Base-by-base conservation (phyloP, 306 rosid species). In the Quercus mongolica region DNA sequence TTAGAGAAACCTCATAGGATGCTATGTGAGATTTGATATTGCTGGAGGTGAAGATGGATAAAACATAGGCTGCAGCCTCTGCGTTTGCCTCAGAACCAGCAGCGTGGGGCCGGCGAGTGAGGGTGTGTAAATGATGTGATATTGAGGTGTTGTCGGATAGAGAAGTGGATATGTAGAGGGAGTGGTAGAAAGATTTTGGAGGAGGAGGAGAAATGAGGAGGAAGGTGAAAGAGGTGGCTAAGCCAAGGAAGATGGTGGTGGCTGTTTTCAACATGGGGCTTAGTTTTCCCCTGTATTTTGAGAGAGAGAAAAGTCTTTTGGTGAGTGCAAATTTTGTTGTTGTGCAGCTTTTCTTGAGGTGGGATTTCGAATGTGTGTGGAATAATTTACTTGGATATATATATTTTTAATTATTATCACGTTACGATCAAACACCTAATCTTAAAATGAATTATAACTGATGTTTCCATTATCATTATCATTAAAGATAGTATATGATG, bases 21-120 rank as follows among this genome's bases (percentile, higher is more conserved):
- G 85, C 84, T 13, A 87, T 23, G 79, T 81, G 97, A 6, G 93
- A 56, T 28, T 41, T 77, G 75, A 90, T 62, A 55, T 75, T 78
- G 5, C 80, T 71, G 41, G 93, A 86, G 20, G 83, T 49, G 74
- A 92, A 57, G 26, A 85, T 68, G 19, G 90, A 83, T 56, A 78
- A 33, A 74, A 83, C 93, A 30, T 90, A 90, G 26, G 84, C 59
- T 33, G 93, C 93, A 15, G 93, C 97, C 11, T 83, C 89, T 4
- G 83, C 76, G 86, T 90, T 92, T 63, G 97, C 97, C 75, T 78
- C 73, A 14, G 91, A 80, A 25, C 92, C 89, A 20, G 94, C 92
- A 46, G 69, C 77, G 64, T 90, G 97, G 18, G 97, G 94, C 51
- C 89, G 87, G 61, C 70, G 81, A 1, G 93, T 92, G 83, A 92